Evolutionary conservation across 495 filamentous ascomycete genomes (phyloP), one percentile per base, ranked within the genome.

Genomic region (Hyphodiscus hymeniophilus): DNA sequence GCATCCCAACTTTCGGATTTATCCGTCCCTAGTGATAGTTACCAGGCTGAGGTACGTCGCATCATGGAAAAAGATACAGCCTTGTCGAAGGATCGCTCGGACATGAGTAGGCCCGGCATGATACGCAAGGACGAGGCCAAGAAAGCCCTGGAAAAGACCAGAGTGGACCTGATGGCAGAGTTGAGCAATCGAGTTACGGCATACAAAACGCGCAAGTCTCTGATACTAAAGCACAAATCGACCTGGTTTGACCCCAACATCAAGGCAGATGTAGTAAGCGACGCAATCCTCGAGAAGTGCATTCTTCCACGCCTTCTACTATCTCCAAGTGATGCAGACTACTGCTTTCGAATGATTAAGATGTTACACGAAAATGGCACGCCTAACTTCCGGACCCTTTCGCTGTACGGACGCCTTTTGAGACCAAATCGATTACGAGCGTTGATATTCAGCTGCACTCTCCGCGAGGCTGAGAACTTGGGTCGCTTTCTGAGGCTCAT

Each of bases 381-480:
- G 1, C 80, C 86, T 1, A 88, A 89, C 48, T 95, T 99, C 68
- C 79, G 85, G 49, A 90, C 89, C 6, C 80, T 90, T 59, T 82
- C 82, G 30, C 65, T 97, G 10, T 81, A 94, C 55, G 86, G 91
- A 49, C 81, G 80, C 20, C 70, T 99, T 10, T 90, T 99, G 67
- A 79, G 79, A 45, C 77, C 89, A 51, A 85, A 89, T 44, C 70
- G 84, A 39, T 68, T 97, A 11, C 80, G 82, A 0, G 74, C 83
- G 16, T 72, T 95, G 39, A 86, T 99, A 51, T 94, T 91, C 60
- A 72, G 83, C 11, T 94, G 87, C 65, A 92, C 88, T 0, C 79
- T 89, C 13, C 81, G 85, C 31, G 94, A 99, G 64, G 87, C 89
- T 0, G 87, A 95, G 61, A 85, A 94, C 58, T 68, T 97, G 16